Evolutionary conservation across 2,329 filamentous ascomycete species (phyloP), one percentile per base, ranked within the genome.

Genomic region (Talaromyces funiculosus): DNA sequence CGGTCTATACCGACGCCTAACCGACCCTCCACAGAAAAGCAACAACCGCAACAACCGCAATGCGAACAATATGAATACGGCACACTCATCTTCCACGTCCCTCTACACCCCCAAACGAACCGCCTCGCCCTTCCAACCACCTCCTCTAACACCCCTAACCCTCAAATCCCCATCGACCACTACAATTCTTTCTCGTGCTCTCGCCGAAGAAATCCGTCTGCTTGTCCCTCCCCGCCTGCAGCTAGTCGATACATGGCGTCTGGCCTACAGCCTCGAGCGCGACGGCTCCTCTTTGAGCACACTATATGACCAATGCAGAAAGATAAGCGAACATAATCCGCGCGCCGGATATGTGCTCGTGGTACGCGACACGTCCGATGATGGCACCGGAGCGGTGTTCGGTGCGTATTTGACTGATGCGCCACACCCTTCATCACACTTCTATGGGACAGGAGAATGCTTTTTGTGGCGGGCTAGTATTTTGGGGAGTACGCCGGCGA

Each of bases 371-470:
- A 84, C 84, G 20, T 75, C 72, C 3, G 61, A 59, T 18, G 67
- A 14, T 45, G 40, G 40, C 7, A 20, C 69, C 24, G 70, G 72
- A 53, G 71, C 76, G 26, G 83, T 91, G 43, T 99, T 99, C 72
- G 94, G 94, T 70, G 92, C 92, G 57, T 97, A 97, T 74, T 85
- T 97, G 58, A 95, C 91, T 57, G 93, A 99, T 72, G 82, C 89
- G 55, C 92, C 93, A 10, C 90, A 89, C 67, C 90, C 91, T 0
- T 81, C 86, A 1, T 78, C 90, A 2, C 89, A 92, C 64, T 99
- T 96, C 80, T 99, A 90, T 74, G 94, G 94, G 69, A 97, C 91
- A 12, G 94, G 94, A 68, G 94, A 99, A 75, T 97, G 93, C 76
- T 99, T 95, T 74, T 84, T 95, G 64, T 95, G 90, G 90, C 85